phyloP scores from a whole-genome alignment of 257 asterid genomes.

The Rauvolfia tetraphylla region DNA sequence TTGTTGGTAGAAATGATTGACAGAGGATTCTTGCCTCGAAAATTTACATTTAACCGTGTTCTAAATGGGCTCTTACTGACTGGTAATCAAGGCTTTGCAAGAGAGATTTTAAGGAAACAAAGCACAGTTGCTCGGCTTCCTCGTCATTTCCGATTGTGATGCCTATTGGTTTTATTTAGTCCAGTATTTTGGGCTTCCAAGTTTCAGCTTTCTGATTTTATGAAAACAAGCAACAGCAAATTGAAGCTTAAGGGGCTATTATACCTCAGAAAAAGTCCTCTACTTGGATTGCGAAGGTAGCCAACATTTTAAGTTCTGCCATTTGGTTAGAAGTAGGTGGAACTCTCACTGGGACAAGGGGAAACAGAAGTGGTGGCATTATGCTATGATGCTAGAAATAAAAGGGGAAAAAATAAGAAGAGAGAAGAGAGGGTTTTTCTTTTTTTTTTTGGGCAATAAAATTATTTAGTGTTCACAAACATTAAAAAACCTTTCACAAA shows the following conservation, averaged over 20 bases:
- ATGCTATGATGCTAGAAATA: neutral
- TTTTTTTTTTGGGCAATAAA: neutral
- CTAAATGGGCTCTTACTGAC: slow-evolving; percentile 84
- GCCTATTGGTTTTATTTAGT: neutral
- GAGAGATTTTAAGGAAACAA: slow-evolving; percentile 60
- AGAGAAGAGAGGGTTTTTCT: neutral
- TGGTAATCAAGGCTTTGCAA: slow-evolving; percentile 82
- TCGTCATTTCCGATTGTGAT: slow-evolving; percentile 58
- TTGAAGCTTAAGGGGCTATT: neutral
- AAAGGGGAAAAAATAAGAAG: neutral
- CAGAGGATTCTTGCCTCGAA: slow-evolving; percentile 74
- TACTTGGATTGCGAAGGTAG: neutral
- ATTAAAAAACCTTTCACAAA: no score
- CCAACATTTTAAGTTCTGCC: neutral
- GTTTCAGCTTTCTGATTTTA: neutral
- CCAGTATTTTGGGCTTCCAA: neutral
- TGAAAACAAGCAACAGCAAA: neutral
- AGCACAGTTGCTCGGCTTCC: slow-evolving; percentile 59
- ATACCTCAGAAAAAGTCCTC: neutral
- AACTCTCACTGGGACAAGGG: neutral
- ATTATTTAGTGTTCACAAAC: neutral
- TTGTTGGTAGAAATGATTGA: slow-evolving; percentile 84
- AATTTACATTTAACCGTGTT: slow-evolving; percentile 69
- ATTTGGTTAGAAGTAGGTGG: neutral
- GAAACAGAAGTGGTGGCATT: neutral